Percentiles rank a stretch among this genome's conserved stretches.
These are phyloP conservation scores for Dryadomyces quercus-mongolicae DNA, from an alignment of 2,329 filamentous ascomycete species.

Conservation along the genomic window DNA sequence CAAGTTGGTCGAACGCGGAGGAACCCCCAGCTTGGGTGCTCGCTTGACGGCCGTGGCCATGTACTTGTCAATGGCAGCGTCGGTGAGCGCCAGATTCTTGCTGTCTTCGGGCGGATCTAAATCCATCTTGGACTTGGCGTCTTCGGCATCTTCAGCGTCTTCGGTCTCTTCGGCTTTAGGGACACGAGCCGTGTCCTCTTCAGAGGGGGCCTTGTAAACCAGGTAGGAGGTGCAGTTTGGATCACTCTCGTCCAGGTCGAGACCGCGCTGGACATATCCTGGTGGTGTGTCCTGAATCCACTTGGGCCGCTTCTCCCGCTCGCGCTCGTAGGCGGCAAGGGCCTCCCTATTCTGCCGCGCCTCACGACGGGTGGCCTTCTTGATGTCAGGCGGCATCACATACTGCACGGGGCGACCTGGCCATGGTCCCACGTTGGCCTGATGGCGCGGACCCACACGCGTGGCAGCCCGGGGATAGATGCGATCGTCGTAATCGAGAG, in stretches of 20 bases:
- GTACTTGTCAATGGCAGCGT: slow-evolving; percentile 57
- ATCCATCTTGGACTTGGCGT: slow-evolving; percentile 6
- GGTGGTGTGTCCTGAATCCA: slow-evolving; percentile 87
- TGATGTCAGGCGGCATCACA: slow-evolving; percentile 80
- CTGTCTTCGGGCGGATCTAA: slow-evolving; percentile 1
- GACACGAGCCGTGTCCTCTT: too few relatives aligned
- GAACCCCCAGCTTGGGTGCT: slow-evolving; percentile 56
- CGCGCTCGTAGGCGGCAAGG: slow-evolving; percentile 65
- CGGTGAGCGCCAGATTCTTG: slow-evolving; percentile 16
- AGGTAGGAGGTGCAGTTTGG: slow-evolving; percentile 62
- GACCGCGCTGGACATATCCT: slow-evolving; percentile 75
- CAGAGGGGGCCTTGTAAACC: slow-evolving; percentile 47
- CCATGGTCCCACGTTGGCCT: slow-evolving; percentile 78
- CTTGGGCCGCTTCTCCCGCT: slow-evolving; percentile 78
- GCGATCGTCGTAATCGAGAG: slow-evolving; percentile 89
- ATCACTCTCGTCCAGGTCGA: slow-evolving; percentile 61
- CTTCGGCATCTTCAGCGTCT: not conserved
- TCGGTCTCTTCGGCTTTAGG: too few relatives aligned
- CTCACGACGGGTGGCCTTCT: slow-evolving; percentile 70
- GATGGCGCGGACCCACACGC: slow-evolving; percentile 78
- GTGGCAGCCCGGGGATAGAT: slow-evolving; percentile 96
- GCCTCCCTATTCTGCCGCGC: slow-evolving; percentile 69
- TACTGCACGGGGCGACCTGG: slow-evolving; percentile 78
- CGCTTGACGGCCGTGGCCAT: slow-evolving; percentile 57
- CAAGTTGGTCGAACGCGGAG: slow-evolving; percentile 70